Evolutionary conservation across 352 stramenopile species (phyloP), one percentile per base, ranked within the genome.

Genomic region (Globisporangium rhizosaccharum): DNA sequence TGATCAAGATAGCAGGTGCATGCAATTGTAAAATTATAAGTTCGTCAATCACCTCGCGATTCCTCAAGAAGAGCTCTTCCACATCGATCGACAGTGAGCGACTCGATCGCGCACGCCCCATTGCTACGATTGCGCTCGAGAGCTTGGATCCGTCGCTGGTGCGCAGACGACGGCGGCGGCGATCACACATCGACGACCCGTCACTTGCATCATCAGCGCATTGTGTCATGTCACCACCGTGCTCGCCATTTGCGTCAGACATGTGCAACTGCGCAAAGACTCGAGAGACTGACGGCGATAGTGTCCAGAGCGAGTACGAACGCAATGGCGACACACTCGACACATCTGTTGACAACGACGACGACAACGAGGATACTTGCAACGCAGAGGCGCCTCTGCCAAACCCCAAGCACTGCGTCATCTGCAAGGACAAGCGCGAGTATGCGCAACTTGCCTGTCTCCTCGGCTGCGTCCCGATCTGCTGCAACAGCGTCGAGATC

Each of bases 391-490:
- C 25, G 3, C 18, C 26, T 4, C 17, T 45, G 17, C 33, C 18
- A 2, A 52, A 52, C n/a, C 37, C 25, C 36, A 36, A 37, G 25
- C 51, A 15, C 20, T 57, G 51, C 36, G 15, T 8, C 51, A 11
- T 18, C 1, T 57, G 51, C 51, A 57, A 10, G 17, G 37, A 49
- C n/a, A 25, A 44, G 26, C 57, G 37, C 36, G 57, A 57, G 1
- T 55, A 51, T 25, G 57, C 26, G 41, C 57, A 39, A 2, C 18
- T 57, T 23, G 28, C 28, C 20, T 36, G 50, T 1, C 17, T 63
- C 14, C 50, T 63, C 4, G 57, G 57, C 41, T 63, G 57, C 17
- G 57, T 51, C 12, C 28, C 51, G 50, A 20, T 63, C 6, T 57
- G 41, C 23, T 7, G 23, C 28, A 11, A 26, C 28, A 18, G 50